Evolutionary conservation across 108 stramenopile species (phyloP).

Genomic region (Phaeodactylum tricornutum): DNA sequence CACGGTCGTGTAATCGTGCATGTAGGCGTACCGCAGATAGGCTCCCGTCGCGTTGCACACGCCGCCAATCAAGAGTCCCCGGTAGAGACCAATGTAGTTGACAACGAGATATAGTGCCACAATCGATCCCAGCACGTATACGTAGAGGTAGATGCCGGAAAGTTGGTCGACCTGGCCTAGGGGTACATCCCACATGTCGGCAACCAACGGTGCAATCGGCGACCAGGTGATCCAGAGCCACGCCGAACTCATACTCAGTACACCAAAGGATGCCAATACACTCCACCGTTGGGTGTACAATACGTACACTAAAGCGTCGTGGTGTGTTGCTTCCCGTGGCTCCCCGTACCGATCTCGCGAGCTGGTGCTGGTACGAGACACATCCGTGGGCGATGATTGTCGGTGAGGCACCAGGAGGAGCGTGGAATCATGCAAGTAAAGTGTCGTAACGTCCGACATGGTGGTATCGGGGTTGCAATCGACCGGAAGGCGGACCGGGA

Average conservation of each 20-base stretch:
- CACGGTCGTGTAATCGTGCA: background rate
- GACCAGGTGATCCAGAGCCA: constrained; percentile 2
- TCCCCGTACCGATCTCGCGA: too few species aligned
- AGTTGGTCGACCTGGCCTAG: background rate
- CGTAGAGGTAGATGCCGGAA: constrained; percentile 1
- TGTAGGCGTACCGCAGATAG: background rate
- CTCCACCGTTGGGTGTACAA: background rate
- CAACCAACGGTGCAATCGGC: background rate
- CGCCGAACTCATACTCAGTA: background rate
- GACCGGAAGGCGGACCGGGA: too few species aligned
- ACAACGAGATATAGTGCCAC: background rate
- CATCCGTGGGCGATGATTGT: too few species aligned
- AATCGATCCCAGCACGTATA: background rate
- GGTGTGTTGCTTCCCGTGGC: too few species aligned
- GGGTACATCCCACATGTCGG: constrained; percentile 1
- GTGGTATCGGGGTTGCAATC: too few species aligned
- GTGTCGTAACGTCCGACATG: too few species aligned
- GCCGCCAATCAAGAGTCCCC: background rate
- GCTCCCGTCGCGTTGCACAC: background rate
- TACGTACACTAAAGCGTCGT: too few species aligned
- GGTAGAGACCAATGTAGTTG: background rate
- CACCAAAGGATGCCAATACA: background rate
- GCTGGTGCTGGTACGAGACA: too few species aligned
- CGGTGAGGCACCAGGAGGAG: too few species aligned
- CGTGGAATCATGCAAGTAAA: too few species aligned